Conservation (phyloP, 345 rosid species). For the Salix purpurea region DNA sequence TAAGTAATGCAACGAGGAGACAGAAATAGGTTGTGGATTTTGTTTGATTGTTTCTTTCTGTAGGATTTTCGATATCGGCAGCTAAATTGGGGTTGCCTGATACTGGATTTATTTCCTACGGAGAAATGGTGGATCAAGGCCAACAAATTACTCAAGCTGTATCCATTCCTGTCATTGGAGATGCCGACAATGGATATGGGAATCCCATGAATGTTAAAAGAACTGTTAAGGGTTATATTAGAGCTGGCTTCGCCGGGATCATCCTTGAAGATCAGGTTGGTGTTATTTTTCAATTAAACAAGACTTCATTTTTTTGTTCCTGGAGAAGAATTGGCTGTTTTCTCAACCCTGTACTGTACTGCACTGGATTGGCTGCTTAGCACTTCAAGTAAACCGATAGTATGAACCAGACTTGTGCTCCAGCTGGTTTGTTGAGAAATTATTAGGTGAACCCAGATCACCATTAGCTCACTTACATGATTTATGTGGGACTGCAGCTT, state of each 20-base stretch:
- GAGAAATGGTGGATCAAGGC: slow-evolving; percentile 92
- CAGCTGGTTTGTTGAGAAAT: no score
- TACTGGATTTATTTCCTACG: slow-evolving; percentile 69
- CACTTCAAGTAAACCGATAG: no score
- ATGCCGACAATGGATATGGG: slow-evolving; percentile 79
- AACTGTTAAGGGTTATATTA: slow-evolving; percentile 72
- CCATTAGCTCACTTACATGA: no score
- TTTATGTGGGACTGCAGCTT: no score
- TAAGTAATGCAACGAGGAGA: no score
- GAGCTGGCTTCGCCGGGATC: slow-evolving; percentile 87
- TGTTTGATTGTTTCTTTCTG: background rate
- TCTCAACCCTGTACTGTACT: no score
- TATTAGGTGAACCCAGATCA: no score
- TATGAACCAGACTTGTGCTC: no score
- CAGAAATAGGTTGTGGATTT: background rate
- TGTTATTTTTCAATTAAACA: background rate
- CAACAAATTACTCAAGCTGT: slow-evolving; percentile 67
- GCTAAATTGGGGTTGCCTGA: slow-evolving; percentile 72
- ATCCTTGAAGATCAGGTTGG: slow-evolving; percentile 80
- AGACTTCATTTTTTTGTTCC: no score
- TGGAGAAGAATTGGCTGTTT: no score
- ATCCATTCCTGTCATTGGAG: slow-evolving; percentile 80
- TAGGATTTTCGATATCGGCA: slow-evolving; percentile 86
- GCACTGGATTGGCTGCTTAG: no score
- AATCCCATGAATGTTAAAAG: slow-evolving; percentile 85